These are phyloP conservation scores for Piromyces sp. DNA, from an alignment of 192 early-diverging fungal species.

Conservation along the genomic window DNA sequence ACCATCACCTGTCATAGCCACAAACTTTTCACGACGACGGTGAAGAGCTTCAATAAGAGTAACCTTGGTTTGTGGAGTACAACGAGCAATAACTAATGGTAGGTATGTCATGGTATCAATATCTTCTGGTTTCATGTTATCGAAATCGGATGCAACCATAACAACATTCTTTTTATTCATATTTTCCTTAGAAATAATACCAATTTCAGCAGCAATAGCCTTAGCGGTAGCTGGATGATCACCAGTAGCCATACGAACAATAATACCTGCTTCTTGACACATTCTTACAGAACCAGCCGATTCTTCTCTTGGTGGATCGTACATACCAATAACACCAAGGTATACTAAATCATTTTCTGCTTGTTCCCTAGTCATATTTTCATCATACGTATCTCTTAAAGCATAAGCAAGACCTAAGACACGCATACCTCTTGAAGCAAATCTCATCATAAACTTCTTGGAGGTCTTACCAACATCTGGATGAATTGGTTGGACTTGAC, in stretches of 20 bases:
- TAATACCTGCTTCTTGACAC: slow-evolving; percentile 2
- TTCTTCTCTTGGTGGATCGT: slow-evolving; percentile 9
- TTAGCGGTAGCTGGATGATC: slow-evolving; percentile 9
- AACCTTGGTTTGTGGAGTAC: slow-evolving; percentile 20
- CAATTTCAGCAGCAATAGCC: slow-evolving; percentile 10
- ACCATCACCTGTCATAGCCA: slow-evolving; percentile 75
- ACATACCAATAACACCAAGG: slow-evolving; percentile 7
- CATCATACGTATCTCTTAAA: slow-evolving; percentile 3
- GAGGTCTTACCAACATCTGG: neutral
- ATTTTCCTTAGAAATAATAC: slow-evolving; percentile 3
- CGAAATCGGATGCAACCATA: slow-evolving; percentile 7
- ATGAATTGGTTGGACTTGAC: neutral
- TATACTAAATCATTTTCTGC: slow-evolving; percentile 6
- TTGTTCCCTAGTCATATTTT: slow-evolving; percentile 1
- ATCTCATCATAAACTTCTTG: neutral
- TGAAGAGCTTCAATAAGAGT: slow-evolving; percentile 18
- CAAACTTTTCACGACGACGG: slow-evolving; percentile 50
- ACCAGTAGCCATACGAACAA: slow-evolving; percentile 8
- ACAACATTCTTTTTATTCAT: slow-evolving; percentile 3
- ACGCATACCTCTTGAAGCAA: neutral
- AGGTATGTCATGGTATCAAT: slow-evolving; percentile 17
- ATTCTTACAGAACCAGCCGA: neutral
- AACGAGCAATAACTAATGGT: slow-evolving; percentile 21
- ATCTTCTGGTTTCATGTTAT: slow-evolving; percentile 10
- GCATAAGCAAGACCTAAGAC: slow-evolving; percentile 75